Evolutionary conservation across 768 basidiomycete genomes (phyloP).

Genomic region (Tulasnella sp.): DNA sequence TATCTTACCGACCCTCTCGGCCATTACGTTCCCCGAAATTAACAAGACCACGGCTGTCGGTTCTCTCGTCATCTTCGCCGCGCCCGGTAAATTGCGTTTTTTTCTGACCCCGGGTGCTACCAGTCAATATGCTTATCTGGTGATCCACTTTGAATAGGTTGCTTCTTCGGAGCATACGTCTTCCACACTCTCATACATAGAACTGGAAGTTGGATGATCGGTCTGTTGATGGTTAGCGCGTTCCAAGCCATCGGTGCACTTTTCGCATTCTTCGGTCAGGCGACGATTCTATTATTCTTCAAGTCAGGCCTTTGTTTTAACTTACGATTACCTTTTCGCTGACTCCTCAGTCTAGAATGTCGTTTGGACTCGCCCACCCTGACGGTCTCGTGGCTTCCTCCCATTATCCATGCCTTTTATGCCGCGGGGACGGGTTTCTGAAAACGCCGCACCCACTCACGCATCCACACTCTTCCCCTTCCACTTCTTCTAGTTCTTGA

Average conservation of each 20-base stretch:
- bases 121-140: not conserved
- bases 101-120: not conserved
- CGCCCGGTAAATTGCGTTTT: not conserved
- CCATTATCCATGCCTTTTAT: not conserved
- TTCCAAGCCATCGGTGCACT: not conserved
- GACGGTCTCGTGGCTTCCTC: not conserved
- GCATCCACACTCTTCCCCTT: not conserved
- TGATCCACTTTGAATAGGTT: not conserved
- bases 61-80: not conserved
- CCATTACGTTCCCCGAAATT: not conserved
- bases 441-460: too few relatives aligned
- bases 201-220: not conserved
- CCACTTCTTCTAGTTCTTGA: not conserved
- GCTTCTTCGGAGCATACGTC: constrained; percentile 2
- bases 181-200: not conserved
- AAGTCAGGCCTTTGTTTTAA: not conserved
- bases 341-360: not conserved
- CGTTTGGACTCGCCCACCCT: not conserved
- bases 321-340: too few relatives aligned
- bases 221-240: not conserved
- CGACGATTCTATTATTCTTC: not conserved
- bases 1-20: not conserved
- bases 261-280: not conserved
- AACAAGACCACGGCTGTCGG: not conserved
- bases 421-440: not conserved